These are phyloP conservation scores for Aspergillus sp. DNA, from an alignment of 2,329 filamentous ascomycete species.

Conservation along the genomic window DNA sequence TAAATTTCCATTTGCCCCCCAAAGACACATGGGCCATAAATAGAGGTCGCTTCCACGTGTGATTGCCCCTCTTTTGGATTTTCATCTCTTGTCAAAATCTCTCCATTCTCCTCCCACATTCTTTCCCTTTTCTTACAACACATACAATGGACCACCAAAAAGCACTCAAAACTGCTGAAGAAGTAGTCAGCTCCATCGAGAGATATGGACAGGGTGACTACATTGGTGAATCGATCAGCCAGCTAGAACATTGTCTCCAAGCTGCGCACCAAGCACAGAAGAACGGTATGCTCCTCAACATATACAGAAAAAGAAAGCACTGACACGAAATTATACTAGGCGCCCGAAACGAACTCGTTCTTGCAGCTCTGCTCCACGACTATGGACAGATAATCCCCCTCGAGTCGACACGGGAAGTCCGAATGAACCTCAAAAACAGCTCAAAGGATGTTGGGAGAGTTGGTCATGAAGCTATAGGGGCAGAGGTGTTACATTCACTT, in stretches of 20 bases:
- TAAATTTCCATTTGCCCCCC: too few relatives aligned
- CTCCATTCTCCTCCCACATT: too few relatives aligned
- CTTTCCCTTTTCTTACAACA: too few relatives aligned
- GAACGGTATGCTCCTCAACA: slow-evolving; percentile 10
- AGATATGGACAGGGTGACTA: slow-evolving; percentile 29
- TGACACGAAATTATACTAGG: slow-evolving; percentile 5
- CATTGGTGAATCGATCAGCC: slow-evolving; percentile 30
- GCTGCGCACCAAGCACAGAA: slow-evolving; percentile 25
- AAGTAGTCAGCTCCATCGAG: slow-evolving; percentile 10
- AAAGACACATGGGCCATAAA: too few relatives aligned
- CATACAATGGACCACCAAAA: too few relatives aligned
- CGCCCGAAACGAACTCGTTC: slow-evolving; percentile 20
- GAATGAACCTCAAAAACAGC: slow-evolving; percentile 21
- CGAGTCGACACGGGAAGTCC: slow-evolving; percentile 20
- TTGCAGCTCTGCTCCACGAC: slow-evolving; percentile 40
- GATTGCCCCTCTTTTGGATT: too few relatives aligned
- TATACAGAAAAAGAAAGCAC: neutral
- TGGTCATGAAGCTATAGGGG: slow-evolving; percentile 36
- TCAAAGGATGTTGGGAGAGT: slow-evolving; percentile 30
- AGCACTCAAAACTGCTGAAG: too few relatives aligned
- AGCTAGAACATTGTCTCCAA: slow-evolving; percentile 30
- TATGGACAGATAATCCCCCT: slow-evolving; percentile 40
- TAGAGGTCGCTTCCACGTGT: too few relatives aligned
- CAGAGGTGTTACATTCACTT: slow-evolving; percentile 27
- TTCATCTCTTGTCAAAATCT: too few relatives aligned